These are phyloP conservation scores for Helotiales sp. DNA, from an alignment of 2,329 filamentous ascomycete genomes.

Conservation along the genomic window DNA sequence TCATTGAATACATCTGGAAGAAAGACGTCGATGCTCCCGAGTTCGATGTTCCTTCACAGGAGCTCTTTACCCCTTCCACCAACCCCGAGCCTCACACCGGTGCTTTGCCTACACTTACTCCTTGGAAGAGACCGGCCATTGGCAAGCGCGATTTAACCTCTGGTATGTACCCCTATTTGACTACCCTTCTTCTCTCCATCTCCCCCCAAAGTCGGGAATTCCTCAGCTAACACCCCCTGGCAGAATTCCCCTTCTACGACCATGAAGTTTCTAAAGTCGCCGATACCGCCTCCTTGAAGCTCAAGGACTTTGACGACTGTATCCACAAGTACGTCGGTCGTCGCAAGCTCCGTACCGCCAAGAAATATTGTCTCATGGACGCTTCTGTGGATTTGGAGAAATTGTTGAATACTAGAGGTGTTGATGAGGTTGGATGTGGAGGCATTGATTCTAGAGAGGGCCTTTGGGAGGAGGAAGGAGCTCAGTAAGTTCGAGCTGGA, in stretches of 20 bases:
- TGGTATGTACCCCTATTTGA: neutral
- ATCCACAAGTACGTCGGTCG: neutral
- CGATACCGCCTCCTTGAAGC: neutral
- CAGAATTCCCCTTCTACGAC: neutral
- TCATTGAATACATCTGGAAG: neutral
- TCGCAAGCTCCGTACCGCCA: neutral
- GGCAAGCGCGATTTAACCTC: neutral
- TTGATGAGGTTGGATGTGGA: neutral
- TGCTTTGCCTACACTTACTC: neutral
- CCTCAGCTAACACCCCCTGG: neutral
- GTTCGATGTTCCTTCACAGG: neutral
- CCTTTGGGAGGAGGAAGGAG: neutral
- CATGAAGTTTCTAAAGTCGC: neutral
- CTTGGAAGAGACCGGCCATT: neutral
- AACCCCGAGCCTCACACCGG: neutral
- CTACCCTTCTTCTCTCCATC: neutral
- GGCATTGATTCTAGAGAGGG: neutral
- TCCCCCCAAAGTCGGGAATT: neutral
- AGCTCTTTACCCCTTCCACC: neutral
- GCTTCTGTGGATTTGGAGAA: neutral
- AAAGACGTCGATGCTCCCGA: neutral
- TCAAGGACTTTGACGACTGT: neutral
- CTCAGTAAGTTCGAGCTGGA: neutral
- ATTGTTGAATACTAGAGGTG: neutral
- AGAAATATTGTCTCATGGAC: neutral